These are phyloP conservation scores for Nephelium lappaceum DNA, from an alignment of 345 rosid genomes.

Conservation along the genomic window DNA sequence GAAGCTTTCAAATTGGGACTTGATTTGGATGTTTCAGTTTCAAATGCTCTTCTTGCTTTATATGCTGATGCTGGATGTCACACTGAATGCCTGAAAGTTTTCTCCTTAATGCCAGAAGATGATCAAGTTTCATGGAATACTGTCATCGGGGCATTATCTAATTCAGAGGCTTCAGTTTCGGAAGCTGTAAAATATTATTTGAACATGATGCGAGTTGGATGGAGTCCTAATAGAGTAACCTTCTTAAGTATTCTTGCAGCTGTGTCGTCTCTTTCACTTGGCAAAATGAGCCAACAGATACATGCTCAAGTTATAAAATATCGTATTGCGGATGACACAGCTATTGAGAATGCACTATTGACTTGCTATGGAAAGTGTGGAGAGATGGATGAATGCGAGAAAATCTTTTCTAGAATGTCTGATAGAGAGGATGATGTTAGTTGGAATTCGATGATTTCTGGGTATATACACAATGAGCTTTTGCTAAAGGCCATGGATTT, in stretches of 20 bases:
- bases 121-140: slow-evolving; percentile 98
- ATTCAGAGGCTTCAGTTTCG: slow-evolving; percentile 49
- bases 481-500: slow-evolving; percentile 78
- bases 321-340: slow-evolving; percentile 44
- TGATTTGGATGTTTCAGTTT: slow-evolving; percentile 79
- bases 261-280: slow-evolving; percentile 54
- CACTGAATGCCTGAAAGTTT: slow-evolving; percentile 53
- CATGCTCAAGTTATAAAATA: slow-evolving; percentile 67
- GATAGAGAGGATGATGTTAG: slow-evolving; percentile 78
- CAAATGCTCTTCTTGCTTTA: slow-evolving; percentile 78
- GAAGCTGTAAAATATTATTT: slow-evolving; percentile 56
- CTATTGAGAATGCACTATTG: slow-evolving; percentile 80
- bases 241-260: slow-evolving; percentile 72
- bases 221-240: slow-evolving; percentile 66
- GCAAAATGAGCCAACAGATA: slow-evolving; percentile 59
- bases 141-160: slow-evolving; percentile 72
- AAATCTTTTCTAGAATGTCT: slow-evolving; percentile 76
- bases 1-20: slow-evolving; percentile 75
- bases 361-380: slow-evolving; percentile 88
- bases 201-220: slow-evolving; percentile 67
- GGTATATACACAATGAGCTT: slow-evolving; percentile 73
- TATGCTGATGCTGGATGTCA: slow-evolving; percentile 65
- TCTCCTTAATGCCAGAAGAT: slow-evolving; percentile 62
- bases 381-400: slow-evolving; percentile 73
- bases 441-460: slow-evolving; percentile 93